Conservation (phyloP, 2,329 filamentous ascomycete species). For the Fusarium zealandicum region DNA sequence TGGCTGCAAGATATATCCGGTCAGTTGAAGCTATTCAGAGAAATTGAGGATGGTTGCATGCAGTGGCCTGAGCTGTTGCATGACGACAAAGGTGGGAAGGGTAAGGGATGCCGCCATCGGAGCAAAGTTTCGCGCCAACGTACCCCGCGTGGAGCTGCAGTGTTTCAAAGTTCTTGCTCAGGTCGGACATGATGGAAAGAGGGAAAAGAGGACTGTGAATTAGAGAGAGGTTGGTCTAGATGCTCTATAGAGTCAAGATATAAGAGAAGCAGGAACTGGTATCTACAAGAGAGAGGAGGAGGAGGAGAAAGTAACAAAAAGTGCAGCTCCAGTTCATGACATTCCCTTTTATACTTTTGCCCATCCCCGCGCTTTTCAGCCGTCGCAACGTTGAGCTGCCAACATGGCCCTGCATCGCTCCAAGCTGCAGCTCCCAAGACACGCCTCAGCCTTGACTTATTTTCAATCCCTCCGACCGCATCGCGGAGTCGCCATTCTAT, state of each 20-base stretch:
- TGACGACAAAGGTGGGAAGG: not conserved
- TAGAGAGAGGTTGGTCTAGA: not conserved
- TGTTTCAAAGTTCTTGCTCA: conserved; percentile 77
- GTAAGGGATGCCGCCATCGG: conserved; percentile 27
- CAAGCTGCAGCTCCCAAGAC: not conserved
- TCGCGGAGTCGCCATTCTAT: conserved; percentile 7
- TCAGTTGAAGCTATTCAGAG: conserved; percentile 9
- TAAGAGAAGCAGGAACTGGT: conserved; percentile 28
- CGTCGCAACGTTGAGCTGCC: not conserved
- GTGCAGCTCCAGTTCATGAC: conserved; percentile 9
- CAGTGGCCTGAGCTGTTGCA: conserved; percentile 1
- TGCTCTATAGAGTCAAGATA: not conserved
- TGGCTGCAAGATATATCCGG: conserved; percentile 61
- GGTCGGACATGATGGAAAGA: conserved; percentile 48
- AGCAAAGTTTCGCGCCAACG: conserved; percentile 36
- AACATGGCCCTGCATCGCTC: not conserved
- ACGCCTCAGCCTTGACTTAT: too few species aligned
- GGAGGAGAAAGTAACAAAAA: not conserved
- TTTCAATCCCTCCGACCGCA: conserved; percentile 1
- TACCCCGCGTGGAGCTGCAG: conserved; percentile 87
- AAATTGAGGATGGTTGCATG: not conserved
- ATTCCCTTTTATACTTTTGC: conserved; percentile 39
- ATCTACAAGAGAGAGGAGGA: not conserved
- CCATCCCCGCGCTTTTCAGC: not conserved
- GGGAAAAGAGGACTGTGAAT: not conserved